Evolutionary conservation across 768 basidiomycete genomes (phyloP).

Genomic region (Cystobasidiopsis lactophilus): DNA sequence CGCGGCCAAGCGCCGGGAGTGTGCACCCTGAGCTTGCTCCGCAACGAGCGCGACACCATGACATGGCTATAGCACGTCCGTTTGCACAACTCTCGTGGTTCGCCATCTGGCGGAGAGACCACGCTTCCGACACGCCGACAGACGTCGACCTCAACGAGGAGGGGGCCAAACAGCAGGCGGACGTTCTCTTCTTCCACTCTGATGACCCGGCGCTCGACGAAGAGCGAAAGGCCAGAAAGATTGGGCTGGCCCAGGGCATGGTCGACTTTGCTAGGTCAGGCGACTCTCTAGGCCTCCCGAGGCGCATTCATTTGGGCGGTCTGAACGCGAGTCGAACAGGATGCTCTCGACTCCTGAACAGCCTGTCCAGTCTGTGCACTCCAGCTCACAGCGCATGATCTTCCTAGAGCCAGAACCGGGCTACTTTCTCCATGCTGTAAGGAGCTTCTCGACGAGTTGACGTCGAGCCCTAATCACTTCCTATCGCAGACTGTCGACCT

Average conservation of each 20-base stretch:
- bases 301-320: neutral
- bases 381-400: neutral
- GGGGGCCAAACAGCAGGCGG: neutral
- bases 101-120: neutral
- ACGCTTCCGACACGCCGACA: neutral
- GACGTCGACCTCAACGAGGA: neutral
- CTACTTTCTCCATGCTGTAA: neutral
- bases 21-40: no score
- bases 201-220: neutral
- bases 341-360: neutral
- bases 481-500: neutral
- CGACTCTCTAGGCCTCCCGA: neutral
- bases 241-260: conserved; percentile 1
- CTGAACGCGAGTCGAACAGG: neutral
- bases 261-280: conserved; percentile 3
- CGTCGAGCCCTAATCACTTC: no score
- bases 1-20: no score
- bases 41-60: no score
- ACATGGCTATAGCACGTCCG: no score
- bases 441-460: neutral
- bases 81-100: no score
- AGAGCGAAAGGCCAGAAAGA: neutral
- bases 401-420: conserved; percentile 4
- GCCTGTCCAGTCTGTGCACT: neutral
- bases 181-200: neutral